Evolutionary conservation across 2,329 filamentous ascomycete species (phyloP), one percentile per base, ranked within the genome.

Genomic region (Trichoderma sp.): DNA sequence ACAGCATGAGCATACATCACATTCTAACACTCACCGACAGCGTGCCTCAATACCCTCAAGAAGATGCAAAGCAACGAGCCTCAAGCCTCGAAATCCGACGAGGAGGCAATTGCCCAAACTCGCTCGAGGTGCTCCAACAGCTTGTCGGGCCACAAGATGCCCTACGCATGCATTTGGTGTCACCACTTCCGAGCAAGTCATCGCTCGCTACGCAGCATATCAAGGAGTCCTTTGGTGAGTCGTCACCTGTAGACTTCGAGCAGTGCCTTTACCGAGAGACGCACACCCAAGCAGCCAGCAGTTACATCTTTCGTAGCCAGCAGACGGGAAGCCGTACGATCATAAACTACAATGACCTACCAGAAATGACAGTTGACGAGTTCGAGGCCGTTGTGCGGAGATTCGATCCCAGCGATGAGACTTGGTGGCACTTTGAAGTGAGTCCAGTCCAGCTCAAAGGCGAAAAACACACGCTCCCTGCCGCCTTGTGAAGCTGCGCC

Each of bases 381-480:
- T 93, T 94, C 72, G 76, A 79, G 17, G 72, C 71, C 13, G 81
- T 86, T 23, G 83, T 81, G 47, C 77, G 82, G 26, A 77, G 75
- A 28, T 78, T 89, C 61, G 76, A 76, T 5, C 72, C 74, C 9
- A 76, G 80, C 43, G 77, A 80, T 36, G 78, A 81, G 68, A 82
- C 81, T 28, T 93, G 90, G 91, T 92, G 89, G 82, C 92, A 94
- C 82, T 93, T 93, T 75, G 91, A 93, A 84, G 90, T 89, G 78
- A 76, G 82, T 72, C 39, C 39, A 43, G 39, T 43, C 34, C 34
- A 26, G 12, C 36, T 15, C 36, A 26, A 23, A 39, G 15, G 3
- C n/a, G 20, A 39, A 36, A 20, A n/a, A 6, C 39, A 43, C 39
- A n/a, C 36, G 6, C 26, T 32, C 20, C 47, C 20, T 53, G 20